Percentiles rank a stretch among this genome's conserved stretches.
These are phyloP conservation scores for Aspergillus fumigatus DNA, from an alignment of 2,329 filamentous ascomycete genomes.

Conservation along the genomic window DNA sequence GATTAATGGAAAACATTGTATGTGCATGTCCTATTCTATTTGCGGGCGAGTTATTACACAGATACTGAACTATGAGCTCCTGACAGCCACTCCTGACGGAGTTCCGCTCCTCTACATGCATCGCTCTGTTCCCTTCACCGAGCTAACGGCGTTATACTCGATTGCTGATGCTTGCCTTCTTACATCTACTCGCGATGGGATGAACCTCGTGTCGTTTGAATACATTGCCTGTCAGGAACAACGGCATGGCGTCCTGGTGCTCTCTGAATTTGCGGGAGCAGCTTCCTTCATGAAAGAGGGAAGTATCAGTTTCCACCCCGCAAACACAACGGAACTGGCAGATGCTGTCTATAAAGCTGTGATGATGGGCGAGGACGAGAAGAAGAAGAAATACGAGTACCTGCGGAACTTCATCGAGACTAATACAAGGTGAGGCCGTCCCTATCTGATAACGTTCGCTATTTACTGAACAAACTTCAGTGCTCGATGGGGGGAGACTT, in stretches of 20 bases:
- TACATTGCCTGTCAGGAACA: slow-evolving; percentile 89
- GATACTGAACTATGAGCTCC: background rate
- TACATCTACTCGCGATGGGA: slow-evolving; percentile 85
- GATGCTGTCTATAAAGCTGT: slow-evolving; percentile 82
- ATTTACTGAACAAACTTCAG: slow-evolving; percentile 11
- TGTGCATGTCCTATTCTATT: slow-evolving; percentile 5
- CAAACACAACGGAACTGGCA: slow-evolving; percentile 88
- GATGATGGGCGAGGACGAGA: slow-evolving; percentile 78
- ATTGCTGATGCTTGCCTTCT: slow-evolving; percentile 84
- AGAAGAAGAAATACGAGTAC: slow-evolving; percentile 74
- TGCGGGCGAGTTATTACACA: background rate
- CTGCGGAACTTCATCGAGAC: slow-evolving; percentile 85
- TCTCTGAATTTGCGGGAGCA: slow-evolving; percentile 93
- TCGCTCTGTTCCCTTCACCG: slow-evolving; percentile 86
- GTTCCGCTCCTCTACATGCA: slow-evolving; percentile 96
- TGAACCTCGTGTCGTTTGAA: slow-evolving; percentile 96
- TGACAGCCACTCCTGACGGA: slow-evolving; percentile 74
- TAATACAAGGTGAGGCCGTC: slow-evolving; percentile 64
- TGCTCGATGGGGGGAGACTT: slow-evolving; percentile 31
- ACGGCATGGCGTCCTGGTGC: slow-evolving; percentile 82
- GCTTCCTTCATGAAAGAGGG: slow-evolving; percentile 79
- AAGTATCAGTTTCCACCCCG: slow-evolving; percentile 86
- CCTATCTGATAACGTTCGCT: background rate
- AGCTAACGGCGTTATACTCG: slow-evolving; percentile 87
- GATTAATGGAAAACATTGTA: slow-evolving; percentile 86